Conservation (phyloP, 2,329 filamentous ascomycete genomes). For the Aspergillus tanneri region DNA sequence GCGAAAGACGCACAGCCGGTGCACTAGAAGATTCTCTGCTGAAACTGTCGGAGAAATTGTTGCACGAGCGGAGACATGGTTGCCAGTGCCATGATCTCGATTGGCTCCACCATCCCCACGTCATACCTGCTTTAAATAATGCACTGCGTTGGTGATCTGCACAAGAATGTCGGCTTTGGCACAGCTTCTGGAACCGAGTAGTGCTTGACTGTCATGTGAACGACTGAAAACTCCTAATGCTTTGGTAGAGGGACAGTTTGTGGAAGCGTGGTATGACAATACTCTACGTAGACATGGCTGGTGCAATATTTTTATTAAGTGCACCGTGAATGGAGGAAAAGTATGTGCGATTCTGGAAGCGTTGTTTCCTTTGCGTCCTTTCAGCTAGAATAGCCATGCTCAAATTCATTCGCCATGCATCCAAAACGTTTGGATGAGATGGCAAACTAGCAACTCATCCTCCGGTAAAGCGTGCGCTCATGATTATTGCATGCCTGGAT, state of each 20-base stretch:
- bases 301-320: not conserved
- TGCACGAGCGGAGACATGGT: not conserved
- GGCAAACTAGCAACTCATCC: not conserved
- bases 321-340: not conserved
- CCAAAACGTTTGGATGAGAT: not conserved
- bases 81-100: not conserved
- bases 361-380: not conserved
- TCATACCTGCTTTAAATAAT: not conserved
- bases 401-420: not conserved
- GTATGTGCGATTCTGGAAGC: not conserved
- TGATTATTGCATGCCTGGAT: not conserved
- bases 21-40: not conserved
- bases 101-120: not conserved
- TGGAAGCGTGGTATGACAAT: not conserved
- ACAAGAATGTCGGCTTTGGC: not conserved
- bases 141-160: not conserved
- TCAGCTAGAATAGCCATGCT: not conserved
- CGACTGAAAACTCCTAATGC: no score
- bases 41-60: not conserved
- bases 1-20: not conserved
- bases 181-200: not conserved
- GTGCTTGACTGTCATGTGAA: not conserved
- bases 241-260: not conserved
- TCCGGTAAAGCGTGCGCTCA: not conserved
- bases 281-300: not conserved